Conservation (phyloP, 768 basidiomycete genomes). For the Trametes cingulata region DNA sequence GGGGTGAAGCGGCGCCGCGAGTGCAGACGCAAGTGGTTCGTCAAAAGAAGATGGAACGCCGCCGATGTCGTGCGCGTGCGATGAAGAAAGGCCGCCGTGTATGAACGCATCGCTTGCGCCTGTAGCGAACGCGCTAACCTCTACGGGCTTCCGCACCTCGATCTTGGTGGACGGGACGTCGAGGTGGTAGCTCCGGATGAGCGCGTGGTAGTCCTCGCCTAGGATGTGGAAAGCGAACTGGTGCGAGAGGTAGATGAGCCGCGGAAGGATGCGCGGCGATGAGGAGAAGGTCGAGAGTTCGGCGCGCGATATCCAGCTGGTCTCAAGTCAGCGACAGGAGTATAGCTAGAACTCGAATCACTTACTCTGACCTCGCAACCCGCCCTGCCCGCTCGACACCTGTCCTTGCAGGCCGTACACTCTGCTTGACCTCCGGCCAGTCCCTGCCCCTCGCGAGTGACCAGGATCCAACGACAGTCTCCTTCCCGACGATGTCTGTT, state of each 20-base stretch:
- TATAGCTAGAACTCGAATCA: background rate
- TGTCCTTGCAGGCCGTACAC: slow-evolving; percentile 19
- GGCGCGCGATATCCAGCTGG: slow-evolving; percentile 72
- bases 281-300: slow-evolving; percentile 77
- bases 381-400: slow-evolving; percentile 1
- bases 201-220: slow-evolving; percentile 76
- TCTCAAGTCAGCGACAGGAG: slow-evolving; percentile 14
- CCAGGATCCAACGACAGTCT: slow-evolving; percentile 63
- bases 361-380: slow-evolving; percentile 38
- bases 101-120: slow-evolving; percentile 50
- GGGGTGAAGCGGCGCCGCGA: slow-evolving; percentile 61
- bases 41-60: slow-evolving; percentile 65
- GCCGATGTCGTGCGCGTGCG: slow-evolving; percentile 37
- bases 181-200: slow-evolving; percentile 64
- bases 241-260: slow-evolving; percentile 79
- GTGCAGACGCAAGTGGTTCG: slow-evolving; percentile 75
- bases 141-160: slow-evolving; percentile 71
- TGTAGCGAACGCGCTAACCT: slow-evolving; percentile 54
- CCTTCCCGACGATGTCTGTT: slow-evolving; percentile 39
- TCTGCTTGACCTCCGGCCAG: slow-evolving; percentile 54
- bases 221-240: slow-evolving; percentile 82
- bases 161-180: slow-evolving; percentile 60
- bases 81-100: slow-evolving; percentile 49
- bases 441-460: slow-evolving; percentile 51
- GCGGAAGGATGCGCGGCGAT: slow-evolving; percentile 61